Evolutionary conservation across 768 basidiomycete genomes (phyloP), one percentile per base, ranked within the genome.

Genomic region (Mycena sanguinolenta): DNA sequence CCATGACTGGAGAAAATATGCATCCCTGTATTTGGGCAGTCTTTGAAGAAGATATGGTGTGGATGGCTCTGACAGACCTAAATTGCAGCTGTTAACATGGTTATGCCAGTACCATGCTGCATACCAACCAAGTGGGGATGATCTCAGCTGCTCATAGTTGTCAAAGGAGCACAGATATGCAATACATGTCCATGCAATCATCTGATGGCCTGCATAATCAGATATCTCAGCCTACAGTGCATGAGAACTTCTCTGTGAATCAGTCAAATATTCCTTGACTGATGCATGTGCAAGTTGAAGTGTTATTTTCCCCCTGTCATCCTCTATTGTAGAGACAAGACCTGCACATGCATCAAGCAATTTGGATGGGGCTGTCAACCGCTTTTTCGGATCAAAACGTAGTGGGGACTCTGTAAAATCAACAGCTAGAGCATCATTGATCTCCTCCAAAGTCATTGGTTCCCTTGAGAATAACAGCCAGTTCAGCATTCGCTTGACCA

Each of bases 121-220:
- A 53, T 53, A 53, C 6, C 9, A 1, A 16, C 27, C 10, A 25
- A 53, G 52, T 30, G 52, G 52, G 19, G 28, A 53, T 28, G 4
- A 6, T 28, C 30, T 27, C 4, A 25, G 52, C 14, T 53, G 8
- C 30, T 27, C 9, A 28, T 53, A 6, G 23, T 55, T 7, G 32
- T 36, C 34, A 17, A 36, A 17, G n/a, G n/a, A n/a, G 54, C 30
- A 55, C 32, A 55, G 54, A 55, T 55, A 55, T 23, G 54, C 14
- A 23, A 55, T 55, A 23, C 54, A 55, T 16, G 54, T 55, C 32
- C 54, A 32, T 3, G 54, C 19, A 55, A 55, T 19, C 54, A 55
- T 36, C 4, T 36, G 32, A 55, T 55, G 54, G 9, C 32, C 54
- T 55, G 32, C n/a, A n/a, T 36, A 32, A 32, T 55, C 54, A 3